phyloP scores from a whole-genome alignment of 306 rosid genomes.

The Gastrolobium bilobum region DNA sequence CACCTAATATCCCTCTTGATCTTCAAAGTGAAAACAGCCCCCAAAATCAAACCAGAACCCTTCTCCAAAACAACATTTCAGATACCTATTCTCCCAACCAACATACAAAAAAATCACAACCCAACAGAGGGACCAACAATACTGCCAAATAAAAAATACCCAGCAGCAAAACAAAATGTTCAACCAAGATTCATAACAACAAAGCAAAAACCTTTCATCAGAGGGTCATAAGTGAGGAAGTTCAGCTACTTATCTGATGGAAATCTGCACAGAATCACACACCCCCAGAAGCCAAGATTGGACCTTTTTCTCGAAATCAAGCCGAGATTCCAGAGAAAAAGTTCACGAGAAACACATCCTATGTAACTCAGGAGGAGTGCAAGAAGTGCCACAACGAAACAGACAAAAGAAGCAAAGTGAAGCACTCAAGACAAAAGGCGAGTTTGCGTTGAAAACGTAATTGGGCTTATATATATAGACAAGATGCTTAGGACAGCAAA shows the following conservation, averaged over 20 bases:
- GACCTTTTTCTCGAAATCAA: conserved; percentile 39
- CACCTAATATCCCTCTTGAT: conserved; percentile 31
- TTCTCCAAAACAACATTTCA: conserved; percentile 41
- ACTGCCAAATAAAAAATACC: conserved; percentile 32
- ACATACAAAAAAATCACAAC: conserved; percentile 19
- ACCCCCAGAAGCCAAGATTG: conserved; percentile 46
- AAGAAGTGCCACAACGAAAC: background rate
- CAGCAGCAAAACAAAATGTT: conserved; percentile 26
- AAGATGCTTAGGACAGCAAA: background rate
- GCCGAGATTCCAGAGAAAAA: conserved; percentile 47
- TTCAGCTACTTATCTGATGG: conserved; percentile 53
- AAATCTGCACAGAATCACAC: conserved; percentile 45
- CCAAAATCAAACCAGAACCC: conserved; percentile 37
- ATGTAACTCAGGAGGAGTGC: conserved; percentile 12
- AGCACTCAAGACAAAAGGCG: conserved; percentile 40
- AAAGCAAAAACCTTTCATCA: conserved; percentile 15
- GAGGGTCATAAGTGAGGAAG: conserved; percentile 37
- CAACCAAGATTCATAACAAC: conserved; percentile 29
- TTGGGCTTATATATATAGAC: background rate
- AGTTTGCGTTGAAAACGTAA: background rate
- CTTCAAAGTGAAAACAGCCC: conserved; percentile 32
- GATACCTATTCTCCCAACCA: conserved; percentile 41
- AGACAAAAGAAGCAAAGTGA: conserved; percentile 10
- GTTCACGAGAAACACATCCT: conserved; percentile 46
- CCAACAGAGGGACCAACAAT: conserved; percentile 30